phyloP scores from a whole-genome alignment of 176 grass and related monocot genomes.

The Coix lacrymajobi region DNA sequence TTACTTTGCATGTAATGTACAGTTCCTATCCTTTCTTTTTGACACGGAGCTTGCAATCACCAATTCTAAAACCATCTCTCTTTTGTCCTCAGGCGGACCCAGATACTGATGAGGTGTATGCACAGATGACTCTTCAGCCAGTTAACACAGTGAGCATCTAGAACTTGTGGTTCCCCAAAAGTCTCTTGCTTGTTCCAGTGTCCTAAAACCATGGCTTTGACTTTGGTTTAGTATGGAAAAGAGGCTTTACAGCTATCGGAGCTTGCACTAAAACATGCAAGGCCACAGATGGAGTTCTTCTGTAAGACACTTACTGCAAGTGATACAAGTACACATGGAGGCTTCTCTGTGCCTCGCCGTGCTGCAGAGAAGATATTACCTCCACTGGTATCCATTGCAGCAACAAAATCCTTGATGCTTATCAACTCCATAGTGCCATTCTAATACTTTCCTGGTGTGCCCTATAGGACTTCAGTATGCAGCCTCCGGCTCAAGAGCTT shows the following conservation, averaged over 20 bases:
- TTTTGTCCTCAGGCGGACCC: constrained; percentile 71
- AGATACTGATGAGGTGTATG: constrained; percentile 96
- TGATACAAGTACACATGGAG: constrained; percentile 97
- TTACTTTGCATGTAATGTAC: constrained; percentile 82
- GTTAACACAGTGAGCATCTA: constrained; percentile 75
- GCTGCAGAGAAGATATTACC: constrained; percentile 96
- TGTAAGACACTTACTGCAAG: constrained; percentile 98
- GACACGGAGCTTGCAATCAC: not conserved
- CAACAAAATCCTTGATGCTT: not conserved
- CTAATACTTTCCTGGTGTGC: not conserved
- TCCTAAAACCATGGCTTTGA: constrained; percentile 23
- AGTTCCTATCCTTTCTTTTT: not conserved
- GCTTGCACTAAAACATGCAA: constrained; percentile 84
- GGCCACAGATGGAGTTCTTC: constrained; percentile 88
- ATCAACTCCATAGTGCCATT: not conserved
- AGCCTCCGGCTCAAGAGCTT: constrained; percentile 91
- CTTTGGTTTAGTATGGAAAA: constrained; percentile 72
- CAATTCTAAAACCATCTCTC: not conserved
- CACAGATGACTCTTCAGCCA: constrained; percentile 99
- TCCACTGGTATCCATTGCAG: constrained; percentile 55
- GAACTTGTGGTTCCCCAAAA: constrained; percentile 9
- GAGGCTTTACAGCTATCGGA: constrained; percentile 90
- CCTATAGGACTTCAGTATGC: constrained; percentile 88
- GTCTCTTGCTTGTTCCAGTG: not conserved
- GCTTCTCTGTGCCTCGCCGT: constrained; percentile 97